Conservation (phyloP, 306 rosid species). For the Cucurbita pepo region DNA sequence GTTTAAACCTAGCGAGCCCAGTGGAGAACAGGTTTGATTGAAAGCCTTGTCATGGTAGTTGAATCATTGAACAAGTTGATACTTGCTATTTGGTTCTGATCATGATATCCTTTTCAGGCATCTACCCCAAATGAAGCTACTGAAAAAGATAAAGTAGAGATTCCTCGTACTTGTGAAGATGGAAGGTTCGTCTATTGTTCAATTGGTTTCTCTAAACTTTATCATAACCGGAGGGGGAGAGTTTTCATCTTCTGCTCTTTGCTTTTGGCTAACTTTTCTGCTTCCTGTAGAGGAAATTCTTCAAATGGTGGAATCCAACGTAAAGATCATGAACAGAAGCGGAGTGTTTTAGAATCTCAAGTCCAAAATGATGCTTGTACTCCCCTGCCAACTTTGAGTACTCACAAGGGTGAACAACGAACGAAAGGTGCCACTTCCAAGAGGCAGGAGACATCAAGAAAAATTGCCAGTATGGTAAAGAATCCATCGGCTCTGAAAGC, state of each 20-base stretch:
- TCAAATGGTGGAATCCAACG: background rate
- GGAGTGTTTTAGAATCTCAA: constrained; percentile 9
- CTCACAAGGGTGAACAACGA: constrained; percentile 26
- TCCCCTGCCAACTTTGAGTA: constrained; percentile 30
- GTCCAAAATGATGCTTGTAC: constrained; percentile 48
- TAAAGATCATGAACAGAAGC: background rate
- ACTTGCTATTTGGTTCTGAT: constrained; percentile 1
- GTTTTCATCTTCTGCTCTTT: background rate
- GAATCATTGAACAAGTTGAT: background rate
- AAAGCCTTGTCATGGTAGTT: constrained; percentile 9
- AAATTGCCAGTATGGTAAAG: constrained; percentile 28
- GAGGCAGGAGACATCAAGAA: constrained; percentile 40
- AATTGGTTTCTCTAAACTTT: background rate
- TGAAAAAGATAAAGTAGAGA: background rate
- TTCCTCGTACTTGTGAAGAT: constrained; percentile 3
- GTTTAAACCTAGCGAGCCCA: constrained; percentile 6
- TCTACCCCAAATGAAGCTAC: constrained; percentile 14
- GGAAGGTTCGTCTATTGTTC: constrained; percentile 15
- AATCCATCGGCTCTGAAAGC: constrained; percentile 29
- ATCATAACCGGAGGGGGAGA: background rate
- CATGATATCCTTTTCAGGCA: constrained; percentile 17
- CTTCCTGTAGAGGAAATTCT: constrained; percentile 19
- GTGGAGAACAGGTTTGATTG: constrained; percentile 10
- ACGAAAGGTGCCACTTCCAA: constrained; percentile 25
- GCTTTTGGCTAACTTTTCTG: constrained; percentile 13